Evolutionary conservation across 805 yeast species (phyloP).

Genomic region (Suhomyces vadensis): DNA sequence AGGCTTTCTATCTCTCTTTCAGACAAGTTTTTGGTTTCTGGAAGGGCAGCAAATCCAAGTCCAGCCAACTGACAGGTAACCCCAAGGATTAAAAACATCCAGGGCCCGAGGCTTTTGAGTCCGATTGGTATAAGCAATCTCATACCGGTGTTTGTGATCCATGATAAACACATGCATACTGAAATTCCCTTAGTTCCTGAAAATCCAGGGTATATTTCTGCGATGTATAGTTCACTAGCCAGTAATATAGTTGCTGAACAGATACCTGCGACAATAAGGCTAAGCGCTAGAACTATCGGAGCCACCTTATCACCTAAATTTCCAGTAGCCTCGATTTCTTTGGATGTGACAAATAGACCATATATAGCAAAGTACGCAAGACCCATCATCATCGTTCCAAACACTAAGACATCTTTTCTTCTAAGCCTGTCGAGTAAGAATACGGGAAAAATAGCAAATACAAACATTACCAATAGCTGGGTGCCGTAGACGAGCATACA

Average conservation of each 20-base stretch:
- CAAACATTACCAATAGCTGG: constrained; percentile 39
- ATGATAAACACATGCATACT: constrained; percentile 46
- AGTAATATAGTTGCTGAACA: constrained; percentile 49
- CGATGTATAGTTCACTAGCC: constrained; percentile 50
- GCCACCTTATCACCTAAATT: constrained; percentile 34
- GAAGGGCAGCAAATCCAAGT: constrained; percentile 34
- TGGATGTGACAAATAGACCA: constrained; percentile 13
- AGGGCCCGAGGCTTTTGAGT: constrained; percentile 37
- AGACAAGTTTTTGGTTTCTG: constrained; percentile 43
- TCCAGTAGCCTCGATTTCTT: not conserved
- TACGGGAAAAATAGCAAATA: constrained; percentile 47
- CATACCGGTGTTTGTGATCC: constrained; percentile 41
- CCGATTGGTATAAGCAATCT: constrained; percentile 43
- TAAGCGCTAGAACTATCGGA: constrained; percentile 43
- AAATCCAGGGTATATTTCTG: constrained; percentile 48
- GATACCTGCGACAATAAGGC: constrained; percentile 46
- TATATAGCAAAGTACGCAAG: constrained; percentile 37
- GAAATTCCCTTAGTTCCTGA: constrained; percentile 50
- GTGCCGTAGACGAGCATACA: constrained; percentile 35
- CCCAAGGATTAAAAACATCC: constrained; percentile 42
- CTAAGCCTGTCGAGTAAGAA: constrained; percentile 43
- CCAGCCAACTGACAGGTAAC: constrained; percentile 31
- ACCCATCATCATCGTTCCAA: constrained; percentile 43
- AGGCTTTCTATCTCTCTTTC: constrained; percentile 24
- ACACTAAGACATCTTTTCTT: constrained; percentile 48